These are phyloP conservation scores for Alternaria atra DNA, from an alignment of 2,329 filamentous ascomycete genomes.

Conservation along the genomic window DNA sequence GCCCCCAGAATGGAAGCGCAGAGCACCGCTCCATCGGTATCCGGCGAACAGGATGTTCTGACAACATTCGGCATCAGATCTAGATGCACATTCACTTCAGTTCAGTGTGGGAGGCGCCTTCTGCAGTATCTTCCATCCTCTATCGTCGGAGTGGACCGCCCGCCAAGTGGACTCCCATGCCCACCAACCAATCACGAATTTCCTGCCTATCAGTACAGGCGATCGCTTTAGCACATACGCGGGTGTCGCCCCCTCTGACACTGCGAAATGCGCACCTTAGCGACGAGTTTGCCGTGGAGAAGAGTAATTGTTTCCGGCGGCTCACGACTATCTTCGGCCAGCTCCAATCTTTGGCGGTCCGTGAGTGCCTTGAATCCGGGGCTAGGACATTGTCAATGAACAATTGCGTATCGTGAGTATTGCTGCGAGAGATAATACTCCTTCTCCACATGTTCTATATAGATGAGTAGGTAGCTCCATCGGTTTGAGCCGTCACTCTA, in stretches of 20 bases:
- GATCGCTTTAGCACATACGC: slow-evolving; percentile 40
- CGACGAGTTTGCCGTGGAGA: slow-evolving; percentile 35
- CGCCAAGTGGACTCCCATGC: slow-evolving; percentile 30
- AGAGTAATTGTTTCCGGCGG: slow-evolving; percentile 32
- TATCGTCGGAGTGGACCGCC: slow-evolving; percentile 44
- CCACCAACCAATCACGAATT: slow-evolving; percentile 35
- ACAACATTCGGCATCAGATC: slow-evolving; percentile 14
- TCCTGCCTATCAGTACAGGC: slow-evolving; percentile 37
- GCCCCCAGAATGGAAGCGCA: slow-evolving; percentile 5
- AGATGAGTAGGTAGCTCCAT: slow-evolving; percentile 7
- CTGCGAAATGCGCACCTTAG: slow-evolving; percentile 27
- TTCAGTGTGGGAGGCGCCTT: slow-evolving; percentile 32
- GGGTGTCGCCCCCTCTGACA: slow-evolving; percentile 26
- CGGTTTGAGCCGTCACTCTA: slow-evolving; percentile 8
- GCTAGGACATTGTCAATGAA: slow-evolving; percentile 29
- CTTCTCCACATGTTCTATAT: slow-evolving; percentile 25
- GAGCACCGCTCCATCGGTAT: slow-evolving; percentile 34
- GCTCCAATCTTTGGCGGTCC: slow-evolving; percentile 35
- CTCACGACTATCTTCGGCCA: slow-evolving; percentile 41
- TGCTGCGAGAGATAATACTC: slow-evolving; percentile 37
- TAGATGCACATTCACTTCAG: slow-evolving; percentile 14
- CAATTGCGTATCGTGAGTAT: slow-evolving; percentile 42
- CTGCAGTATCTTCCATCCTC: slow-evolving; percentile 9
- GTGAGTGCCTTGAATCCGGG: slow-evolving; percentile 24
- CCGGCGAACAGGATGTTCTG: slow-evolving; percentile 33